Percentiles rank a stretch among this genome's conserved stretches.
Conservation (phyloP, 1,284 basidiomycete genomes). For the Sanghuangporus weigelae region DNA sequence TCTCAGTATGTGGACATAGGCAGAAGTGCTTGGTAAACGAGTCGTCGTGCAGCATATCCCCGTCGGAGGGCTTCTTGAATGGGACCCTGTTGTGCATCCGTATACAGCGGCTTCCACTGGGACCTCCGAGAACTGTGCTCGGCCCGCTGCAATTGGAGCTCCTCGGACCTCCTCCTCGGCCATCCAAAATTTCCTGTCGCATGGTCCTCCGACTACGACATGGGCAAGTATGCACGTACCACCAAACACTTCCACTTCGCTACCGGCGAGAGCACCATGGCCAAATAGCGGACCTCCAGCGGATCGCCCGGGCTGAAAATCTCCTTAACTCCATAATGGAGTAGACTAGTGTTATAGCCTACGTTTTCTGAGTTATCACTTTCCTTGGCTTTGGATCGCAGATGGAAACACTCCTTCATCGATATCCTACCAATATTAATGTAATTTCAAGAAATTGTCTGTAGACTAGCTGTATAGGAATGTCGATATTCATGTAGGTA, state of each 20-base stretch:
- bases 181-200: neutral
- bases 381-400: no score
- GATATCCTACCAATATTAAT: no score
- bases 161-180: constrained; percentile 21
- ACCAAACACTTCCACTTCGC: neutral
- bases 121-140: neutral
- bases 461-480: neutral
- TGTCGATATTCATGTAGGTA: neutral
- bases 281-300: neutral
- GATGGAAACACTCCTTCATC: no score
- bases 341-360: neutral
- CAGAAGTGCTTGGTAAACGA: constrained; percentile 92
- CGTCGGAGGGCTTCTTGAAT: constrained; percentile 75
- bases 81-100: constrained; percentile 34
- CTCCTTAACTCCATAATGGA: neutral
- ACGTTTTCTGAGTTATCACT: no score
- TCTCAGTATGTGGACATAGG: constrained; percentile 36
- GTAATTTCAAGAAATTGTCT: neutral
- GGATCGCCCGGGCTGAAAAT: neutral
- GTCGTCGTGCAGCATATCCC: constrained; percentile 96
- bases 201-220: neutral
- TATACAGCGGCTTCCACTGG: neutral
- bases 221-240: neutral
- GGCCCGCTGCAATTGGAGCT: constrained; percentile 6
- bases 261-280: neutral